Percentiles rank a stretch among this genome's conserved stretches.
Evolutionary conservation across 495 filamentous ascomycete genomes (phyloP).

Genomic region (Aspergillus funiculosus): DNA sequence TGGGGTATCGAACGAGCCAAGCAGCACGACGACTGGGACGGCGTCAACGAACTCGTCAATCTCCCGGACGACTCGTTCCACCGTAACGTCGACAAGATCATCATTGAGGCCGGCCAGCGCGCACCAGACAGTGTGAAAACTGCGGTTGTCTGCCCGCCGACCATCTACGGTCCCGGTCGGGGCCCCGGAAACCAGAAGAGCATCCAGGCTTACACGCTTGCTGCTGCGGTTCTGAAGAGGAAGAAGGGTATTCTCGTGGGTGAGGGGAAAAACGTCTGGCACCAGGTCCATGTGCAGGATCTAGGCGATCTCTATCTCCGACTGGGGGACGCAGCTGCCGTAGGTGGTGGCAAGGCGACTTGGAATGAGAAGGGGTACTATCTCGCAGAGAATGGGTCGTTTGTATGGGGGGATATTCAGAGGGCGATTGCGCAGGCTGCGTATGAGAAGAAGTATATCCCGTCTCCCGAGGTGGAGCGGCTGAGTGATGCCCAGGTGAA

Average conservation of each 20-base stretch:
- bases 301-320: constrained; percentile 58
- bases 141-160: constrained; percentile 71
- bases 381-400: constrained; percentile 63
- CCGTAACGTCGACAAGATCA: constrained; percentile 56
- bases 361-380: constrained; percentile 75
- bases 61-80: constrained; percentile 53
- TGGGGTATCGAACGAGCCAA: constrained; percentile 52
- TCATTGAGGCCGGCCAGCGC: constrained; percentile 40
- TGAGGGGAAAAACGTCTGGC: constrained; percentile 63
- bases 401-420: constrained; percentile 66
- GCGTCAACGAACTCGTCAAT: constrained; percentile 50
- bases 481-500: constrained; percentile 30
- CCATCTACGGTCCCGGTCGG: constrained; percentile 71
- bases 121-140: constrained; percentile 51
- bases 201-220: constrained; percentile 57
- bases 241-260: constrained; percentile 60
- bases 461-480: constrained; percentile 46
- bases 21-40: constrained; percentile 56
- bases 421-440: constrained; percentile 55
- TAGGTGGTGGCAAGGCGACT: constrained; percentile 54
- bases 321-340: constrained; percentile 60
- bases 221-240: constrained; percentile 50
- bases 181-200: constrained; percentile 65
- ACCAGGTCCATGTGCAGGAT: constrained; percentile 69
- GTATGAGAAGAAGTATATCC: constrained; percentile 57